Conservation (phyloP, 441 rosid species). For the Kokia cookei region DNA sequence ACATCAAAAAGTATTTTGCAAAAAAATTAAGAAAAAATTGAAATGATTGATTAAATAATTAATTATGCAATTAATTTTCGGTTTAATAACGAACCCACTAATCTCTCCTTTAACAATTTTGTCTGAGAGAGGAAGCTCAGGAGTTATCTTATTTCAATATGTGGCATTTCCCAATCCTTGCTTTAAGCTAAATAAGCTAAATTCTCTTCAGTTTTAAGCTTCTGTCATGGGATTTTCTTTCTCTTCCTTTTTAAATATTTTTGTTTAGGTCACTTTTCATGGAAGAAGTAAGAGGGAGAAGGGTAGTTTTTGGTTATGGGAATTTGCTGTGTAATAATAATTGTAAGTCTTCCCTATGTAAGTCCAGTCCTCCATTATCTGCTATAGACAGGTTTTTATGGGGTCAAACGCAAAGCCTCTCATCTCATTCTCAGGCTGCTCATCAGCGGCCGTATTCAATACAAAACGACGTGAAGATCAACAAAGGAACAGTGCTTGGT, state of each 20-base stretch:
- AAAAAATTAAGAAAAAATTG: conserved; percentile 5
- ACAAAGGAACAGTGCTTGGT: conserved; percentile 14
- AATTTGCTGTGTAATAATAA: conserved; percentile 9
- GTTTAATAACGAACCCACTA: conserved; percentile 32
- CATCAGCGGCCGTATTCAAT: background rate
- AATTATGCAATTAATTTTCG: conserved; percentile 6
- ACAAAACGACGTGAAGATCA: conserved; percentile 16
- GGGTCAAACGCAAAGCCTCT: conserved; percentile 23
- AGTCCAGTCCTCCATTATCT: conserved; percentile 53
- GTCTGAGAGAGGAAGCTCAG: conserved; percentile 43
- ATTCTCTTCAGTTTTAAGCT: conserved; percentile 11
- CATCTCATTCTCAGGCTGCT: too few relatives aligned
- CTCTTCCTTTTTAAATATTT: conserved; percentile 1
- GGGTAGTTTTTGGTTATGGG: conserved; percentile 7
- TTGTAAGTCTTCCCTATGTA: conserved; percentile 8
- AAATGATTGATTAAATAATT: conserved; percentile 15
- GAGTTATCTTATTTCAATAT: conserved; percentile 36
- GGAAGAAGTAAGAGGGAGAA: conserved; percentile 32
- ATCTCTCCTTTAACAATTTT: conserved; percentile 18
- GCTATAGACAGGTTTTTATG: conserved; percentile 73
- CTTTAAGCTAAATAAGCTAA: conserved; percentile 3
- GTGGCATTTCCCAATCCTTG: conserved; percentile 30
- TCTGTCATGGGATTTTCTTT: conserved; percentile 18
- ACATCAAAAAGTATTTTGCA: background rate
- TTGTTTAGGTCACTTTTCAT: conserved; percentile 19